Conservation (phyloP, 495 filamentous ascomycete species). For the Xylaria cubensis region DNA sequence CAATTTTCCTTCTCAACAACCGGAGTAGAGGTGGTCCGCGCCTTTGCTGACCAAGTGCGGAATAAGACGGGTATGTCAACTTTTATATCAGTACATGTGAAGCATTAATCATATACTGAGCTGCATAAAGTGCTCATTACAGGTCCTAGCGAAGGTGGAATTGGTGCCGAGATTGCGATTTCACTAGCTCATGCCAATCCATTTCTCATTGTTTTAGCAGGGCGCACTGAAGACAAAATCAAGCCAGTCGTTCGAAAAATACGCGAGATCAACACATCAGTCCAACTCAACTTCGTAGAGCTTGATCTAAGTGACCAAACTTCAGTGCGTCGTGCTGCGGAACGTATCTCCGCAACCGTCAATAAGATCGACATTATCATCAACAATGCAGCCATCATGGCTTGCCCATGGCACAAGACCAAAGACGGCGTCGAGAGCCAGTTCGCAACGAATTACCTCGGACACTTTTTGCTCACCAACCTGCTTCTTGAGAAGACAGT, state of each 20-base stretch:
- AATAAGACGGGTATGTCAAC: slow-evolving; percentile 2
- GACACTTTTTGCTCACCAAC: not conserved
- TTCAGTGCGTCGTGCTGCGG: not conserved
- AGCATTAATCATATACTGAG: not conserved
- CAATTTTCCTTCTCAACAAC: not conserved
- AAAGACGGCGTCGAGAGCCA: not conserved
- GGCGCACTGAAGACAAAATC: not conserved
- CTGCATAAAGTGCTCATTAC: not conserved
- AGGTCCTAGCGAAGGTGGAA: slow-evolving; percentile 5
- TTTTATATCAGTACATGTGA: not conserved
- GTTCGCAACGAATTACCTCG: slow-evolving; percentile 6
- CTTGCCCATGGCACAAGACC: not conserved
- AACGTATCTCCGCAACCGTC: not conserved
- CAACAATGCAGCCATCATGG: slow-evolving; percentile 9
- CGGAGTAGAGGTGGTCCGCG: not conserved
- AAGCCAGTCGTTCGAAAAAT: not conserved
- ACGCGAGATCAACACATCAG: not conserved
- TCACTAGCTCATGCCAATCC: not conserved
- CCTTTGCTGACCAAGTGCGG: not conserved
- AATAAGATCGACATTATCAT: slow-evolving; percentile 3
- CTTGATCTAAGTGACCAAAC: not conserved
- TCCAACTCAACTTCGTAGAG: not conserved
- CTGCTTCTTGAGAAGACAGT: not conserved
- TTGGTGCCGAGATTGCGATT: not conserved
- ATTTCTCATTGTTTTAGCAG: not conserved